Evolutionary conservation across 495 filamentous ascomycete genomes (phyloP), one percentile per base, ranked within the genome.

Genomic region (Platismatia glauca): DNA sequence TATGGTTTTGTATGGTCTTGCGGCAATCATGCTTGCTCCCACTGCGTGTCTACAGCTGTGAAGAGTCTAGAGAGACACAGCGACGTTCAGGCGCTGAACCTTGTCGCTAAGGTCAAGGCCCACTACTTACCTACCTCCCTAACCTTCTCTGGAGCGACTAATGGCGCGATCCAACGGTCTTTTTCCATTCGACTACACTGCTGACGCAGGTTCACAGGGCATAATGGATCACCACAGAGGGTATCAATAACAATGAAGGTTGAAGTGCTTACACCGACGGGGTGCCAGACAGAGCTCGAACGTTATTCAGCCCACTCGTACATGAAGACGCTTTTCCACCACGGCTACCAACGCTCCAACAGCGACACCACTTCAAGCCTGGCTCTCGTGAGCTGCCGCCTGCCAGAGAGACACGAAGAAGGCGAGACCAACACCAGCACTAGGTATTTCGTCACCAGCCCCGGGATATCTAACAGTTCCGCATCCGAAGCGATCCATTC

Each of bases 401-500:
- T 31, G 35, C 33, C 59, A 43, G 13, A 29, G 34, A 18, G 8
- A 55, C 35, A n/a, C 27, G 11, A 31, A 52, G 48, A 22, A 18
- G 59, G 29, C 60, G 43, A 60, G 48, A 41, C 60, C 60, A 41
- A 41, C 27, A 41, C 50, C 59, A 20, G 37, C 55, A 44, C 38
- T 29, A n/a, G 22, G 18, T 29, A 31, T 41, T 41, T 52, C 16
- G 16, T 22, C 24, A 46, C 29, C 50, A 39, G 22, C 52, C 60
- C 60, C 4, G 29, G 60, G 50, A 62, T 62, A 62, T 62, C 50
- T 62, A 35, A 46, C 29, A 31, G n/a, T 53, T 20, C 50, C 48
- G 27, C 48, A 15, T 52, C 48, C 48, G 27, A 55, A 41, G 46
- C 9, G 18, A 55, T 16, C 50, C 48, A 18, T 31, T 50, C 33